Conservation (phyloP, 805 yeast species). For the Brettanomyces nanus region DNA sequence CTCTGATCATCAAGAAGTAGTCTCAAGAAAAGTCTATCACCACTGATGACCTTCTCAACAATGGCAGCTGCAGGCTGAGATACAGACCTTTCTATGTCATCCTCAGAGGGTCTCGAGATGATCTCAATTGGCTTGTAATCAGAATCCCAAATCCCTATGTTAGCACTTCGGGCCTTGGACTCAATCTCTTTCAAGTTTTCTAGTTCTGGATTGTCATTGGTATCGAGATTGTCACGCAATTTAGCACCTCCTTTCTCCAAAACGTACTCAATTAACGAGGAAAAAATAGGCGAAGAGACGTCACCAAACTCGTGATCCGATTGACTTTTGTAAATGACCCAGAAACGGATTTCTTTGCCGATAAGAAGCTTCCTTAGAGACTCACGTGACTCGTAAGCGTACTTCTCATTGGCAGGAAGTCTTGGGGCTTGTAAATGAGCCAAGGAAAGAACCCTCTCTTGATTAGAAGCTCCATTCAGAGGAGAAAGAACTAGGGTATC, state of each 20-base stretch:
- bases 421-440: slow-evolving; percentile 58
- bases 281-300: slow-evolving; percentile 52
- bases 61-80: slow-evolving; percentile 43
- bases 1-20: slow-evolving; percentile 33
- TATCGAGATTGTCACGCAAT: slow-evolving; percentile 43
- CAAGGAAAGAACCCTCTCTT: slow-evolving; percentile 56
- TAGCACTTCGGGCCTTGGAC: slow-evolving; percentile 40
- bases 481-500: slow-evolving; percentile 62
- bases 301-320: slow-evolving; percentile 67
- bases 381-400: slow-evolving; percentile 55
- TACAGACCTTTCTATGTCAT: slow-evolving; percentile 29
- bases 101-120: slow-evolving; percentile 23
- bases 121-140: slow-evolving; percentile 18
- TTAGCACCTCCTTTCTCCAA: slow-evolving; percentile 54
- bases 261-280: slow-evolving; percentile 48
- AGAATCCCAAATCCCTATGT: slow-evolving; percentile 49
- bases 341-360: slow-evolving; percentile 57
- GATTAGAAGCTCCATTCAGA: slow-evolving; percentile 35
- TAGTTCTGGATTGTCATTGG: slow-evolving; percentile 28
- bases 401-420: slow-evolving; percentile 33
- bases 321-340: slow-evolving; percentile 45
- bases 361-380: slow-evolving; percentile 50
- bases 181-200: slow-evolving; percentile 33
- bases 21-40: slow-evolving; percentile 68
- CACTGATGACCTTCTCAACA: slow-evolving; percentile 69